Conservation (phyloP, 2,329 filamentous ascomycete species). For the Aspergillus tamarii region DNA sequence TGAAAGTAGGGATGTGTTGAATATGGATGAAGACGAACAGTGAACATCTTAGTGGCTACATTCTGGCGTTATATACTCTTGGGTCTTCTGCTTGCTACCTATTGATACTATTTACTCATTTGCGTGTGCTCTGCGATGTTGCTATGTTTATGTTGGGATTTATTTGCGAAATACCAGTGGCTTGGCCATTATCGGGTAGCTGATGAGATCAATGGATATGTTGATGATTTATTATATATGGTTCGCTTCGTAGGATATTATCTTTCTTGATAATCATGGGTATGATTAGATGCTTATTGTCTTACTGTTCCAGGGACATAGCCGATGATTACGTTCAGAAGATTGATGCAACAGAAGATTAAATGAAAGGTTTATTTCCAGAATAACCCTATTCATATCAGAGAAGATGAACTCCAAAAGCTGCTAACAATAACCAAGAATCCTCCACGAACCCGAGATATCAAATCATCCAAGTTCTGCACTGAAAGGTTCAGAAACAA, state of each 20-base stretch:
- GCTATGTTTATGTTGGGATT: conserved; percentile 1
- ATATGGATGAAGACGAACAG: conserved; percentile 5
- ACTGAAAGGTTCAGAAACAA: background rate
- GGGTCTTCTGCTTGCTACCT: conserved; percentile 5
- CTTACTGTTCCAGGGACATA: background rate
- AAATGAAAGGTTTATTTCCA: background rate
- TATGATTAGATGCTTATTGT: background rate
- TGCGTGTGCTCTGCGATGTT: background rate
- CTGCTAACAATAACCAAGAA: background rate
- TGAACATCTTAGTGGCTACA: conserved; percentile 9
- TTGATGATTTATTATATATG: background rate
- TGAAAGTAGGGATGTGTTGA: background rate
- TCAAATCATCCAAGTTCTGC: background rate
- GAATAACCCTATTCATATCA: background rate
- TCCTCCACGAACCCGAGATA: background rate
- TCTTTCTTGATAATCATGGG: background rate
- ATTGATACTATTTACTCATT: conserved; percentile 1
- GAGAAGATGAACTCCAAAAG: background rate
- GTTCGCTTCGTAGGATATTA: background rate
- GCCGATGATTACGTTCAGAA: too few species aligned
- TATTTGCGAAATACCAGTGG: conserved; percentile 3
- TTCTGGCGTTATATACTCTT: conserved; percentile 23
- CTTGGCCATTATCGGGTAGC: conserved; percentile 6
- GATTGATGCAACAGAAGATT: background rate
- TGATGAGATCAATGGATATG: conserved; percentile 7